phyloP scores from a whole-genome alignment of 169 alveolate genomes.

The Plasmodium sp. region DNA sequence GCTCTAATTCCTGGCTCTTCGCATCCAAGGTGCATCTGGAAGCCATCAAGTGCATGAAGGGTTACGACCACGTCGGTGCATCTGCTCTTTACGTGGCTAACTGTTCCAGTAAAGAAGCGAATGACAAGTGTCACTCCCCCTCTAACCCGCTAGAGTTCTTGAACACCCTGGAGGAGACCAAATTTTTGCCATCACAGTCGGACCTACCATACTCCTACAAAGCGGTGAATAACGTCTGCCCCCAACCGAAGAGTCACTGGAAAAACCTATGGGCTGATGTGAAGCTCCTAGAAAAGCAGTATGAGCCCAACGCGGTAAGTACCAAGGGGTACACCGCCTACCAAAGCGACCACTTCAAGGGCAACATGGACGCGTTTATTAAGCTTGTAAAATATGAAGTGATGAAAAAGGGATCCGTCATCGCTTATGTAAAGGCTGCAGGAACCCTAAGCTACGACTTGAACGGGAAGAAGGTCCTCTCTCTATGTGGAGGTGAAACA shows the following conservation, averaged over 20 bases:
- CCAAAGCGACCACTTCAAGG: neutral
- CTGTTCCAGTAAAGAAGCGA: neutral
- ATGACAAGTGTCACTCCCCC: neutral
- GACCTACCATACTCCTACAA: neutral
- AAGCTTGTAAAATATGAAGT: slow-evolving; percentile 13
- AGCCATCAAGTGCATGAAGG: slow-evolving; percentile 16
- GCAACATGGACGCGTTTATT: slow-evolving; percentile 33
- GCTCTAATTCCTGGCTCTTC: slow-evolving; percentile 5
- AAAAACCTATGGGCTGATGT: neutral
- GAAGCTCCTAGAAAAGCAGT: neutral
- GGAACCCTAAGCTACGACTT: slow-evolving; percentile 17
- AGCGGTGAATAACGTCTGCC: neutral
- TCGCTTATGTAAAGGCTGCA: slow-evolving; percentile 24
- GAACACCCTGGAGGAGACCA: neutral
- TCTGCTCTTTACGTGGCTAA: slow-evolving; percentile 14
- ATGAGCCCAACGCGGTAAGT: neutral
- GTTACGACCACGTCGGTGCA: neutral
- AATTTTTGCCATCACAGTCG: neutral
- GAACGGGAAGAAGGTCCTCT: slow-evolving; percentile 55
- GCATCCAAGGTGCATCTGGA: neutral
- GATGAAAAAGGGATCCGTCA: slow-evolving; percentile 53
- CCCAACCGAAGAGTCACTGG: neutral
- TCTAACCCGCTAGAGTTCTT: slow-evolving; percentile 1
- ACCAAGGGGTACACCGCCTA: slow-evolving; percentile 16
- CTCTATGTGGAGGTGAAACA: slow-evolving; percentile 23